phyloP scores from a whole-genome alignment of 1,284 basidiomycete genomes.

The Leccinum subrobustum region DNA sequence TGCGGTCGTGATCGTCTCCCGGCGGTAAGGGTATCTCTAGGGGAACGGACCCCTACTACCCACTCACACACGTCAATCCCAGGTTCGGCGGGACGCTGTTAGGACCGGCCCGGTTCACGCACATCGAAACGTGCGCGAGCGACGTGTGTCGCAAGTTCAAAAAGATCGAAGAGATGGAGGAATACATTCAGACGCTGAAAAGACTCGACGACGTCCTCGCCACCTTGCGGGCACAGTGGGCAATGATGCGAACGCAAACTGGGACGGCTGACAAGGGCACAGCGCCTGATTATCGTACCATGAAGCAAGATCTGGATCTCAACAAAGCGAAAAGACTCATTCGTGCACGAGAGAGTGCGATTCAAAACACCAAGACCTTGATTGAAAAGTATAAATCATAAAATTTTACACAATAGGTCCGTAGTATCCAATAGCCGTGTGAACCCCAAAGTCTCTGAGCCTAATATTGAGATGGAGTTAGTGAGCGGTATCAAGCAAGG shows the following conservation, averaged over 20 bases:
- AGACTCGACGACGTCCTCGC: conserved; percentile 62
- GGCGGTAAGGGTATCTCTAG: conserved; percentile 50
- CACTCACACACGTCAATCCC: not conserved
- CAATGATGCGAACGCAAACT: conserved; percentile 10
- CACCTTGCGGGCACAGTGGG: conserved; percentile 52
- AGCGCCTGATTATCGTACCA: conserved; percentile 38
- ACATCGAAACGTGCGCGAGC: conserved; percentile 71
- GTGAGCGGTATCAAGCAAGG: conserved; percentile 1
- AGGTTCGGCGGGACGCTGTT: conserved; percentile 81
- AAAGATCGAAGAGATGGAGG: conserved; percentile 60
- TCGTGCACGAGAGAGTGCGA: conserved; percentile 40
- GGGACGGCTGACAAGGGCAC: conserved; percentile 8
- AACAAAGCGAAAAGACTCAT: conserved; percentile 47
- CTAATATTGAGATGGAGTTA: conserved; percentile 7
- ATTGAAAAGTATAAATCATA: conserved; percentile 17
- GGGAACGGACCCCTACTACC: not conserved
- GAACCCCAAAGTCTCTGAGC: not conserved
- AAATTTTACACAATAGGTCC: not conserved
- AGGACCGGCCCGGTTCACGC: conserved; percentile 69
- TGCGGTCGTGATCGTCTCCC: conserved; percentile 70
- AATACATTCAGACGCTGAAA: conserved; percentile 53
- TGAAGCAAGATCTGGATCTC: conserved; percentile 42
- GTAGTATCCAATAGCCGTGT: not conserved
- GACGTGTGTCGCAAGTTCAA: conserved; percentile 73
- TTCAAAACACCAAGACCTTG: conserved; percentile 28